These are phyloP conservation scores for Lanmaoa pseudosensibilis DNA, from an alignment of 768 basidiomycete species.

Conservation along the genomic window DNA sequence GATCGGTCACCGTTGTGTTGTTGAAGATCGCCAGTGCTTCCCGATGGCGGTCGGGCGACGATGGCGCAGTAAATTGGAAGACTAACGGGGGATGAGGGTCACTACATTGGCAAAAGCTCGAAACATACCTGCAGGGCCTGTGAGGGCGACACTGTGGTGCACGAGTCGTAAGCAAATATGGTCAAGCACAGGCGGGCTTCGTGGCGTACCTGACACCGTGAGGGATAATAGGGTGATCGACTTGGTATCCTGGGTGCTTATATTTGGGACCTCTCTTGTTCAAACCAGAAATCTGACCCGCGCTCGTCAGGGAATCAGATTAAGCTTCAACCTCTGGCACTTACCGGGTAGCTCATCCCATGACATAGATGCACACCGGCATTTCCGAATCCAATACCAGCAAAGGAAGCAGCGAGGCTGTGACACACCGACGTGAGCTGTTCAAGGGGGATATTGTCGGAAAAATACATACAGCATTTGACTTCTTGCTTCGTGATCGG, in stretches of 20 bases:
- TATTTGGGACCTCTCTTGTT: slow-evolving; percentile 95
- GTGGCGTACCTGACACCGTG: slow-evolving; percentile 73
- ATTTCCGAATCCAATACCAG: slow-evolving; percentile 94
- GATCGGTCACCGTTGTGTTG: slow-evolving; percentile 59
- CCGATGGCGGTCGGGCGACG: slow-evolving; percentile 87
- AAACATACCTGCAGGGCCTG: slow-evolving; percentile 74
- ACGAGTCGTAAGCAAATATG: neutral
- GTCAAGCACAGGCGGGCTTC: neutral
- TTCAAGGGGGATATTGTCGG: neutral
- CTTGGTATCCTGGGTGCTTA: slow-evolving; percentile 85
- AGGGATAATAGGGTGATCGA: slow-evolving; percentile 88
- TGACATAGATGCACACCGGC: slow-evolving; percentile 91
- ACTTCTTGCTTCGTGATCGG: slow-evolving; percentile 78
- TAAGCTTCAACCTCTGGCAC: slow-evolving; percentile 24
- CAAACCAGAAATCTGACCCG: slow-evolving; percentile 76
- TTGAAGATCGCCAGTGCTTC: slow-evolving; percentile 86
- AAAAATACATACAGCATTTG: slow-evolving; percentile 78
- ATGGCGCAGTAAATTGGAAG: slow-evolving; percentile 94
- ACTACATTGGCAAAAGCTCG: slow-evolving; percentile 1
- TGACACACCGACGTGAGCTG: neutral
- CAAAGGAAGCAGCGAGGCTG: slow-evolving; percentile 89
- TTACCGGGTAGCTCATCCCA: slow-evolving; percentile 84
- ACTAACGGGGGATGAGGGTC: slow-evolving; percentile 42
- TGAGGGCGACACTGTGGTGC: slow-evolving; percentile 69
- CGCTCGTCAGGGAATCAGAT: neutral